These are phyloP conservation scores for Wickerhamomyces strasburgensis DNA, from an alignment of 805 yeast species.

Conservation along the genomic window DNA sequence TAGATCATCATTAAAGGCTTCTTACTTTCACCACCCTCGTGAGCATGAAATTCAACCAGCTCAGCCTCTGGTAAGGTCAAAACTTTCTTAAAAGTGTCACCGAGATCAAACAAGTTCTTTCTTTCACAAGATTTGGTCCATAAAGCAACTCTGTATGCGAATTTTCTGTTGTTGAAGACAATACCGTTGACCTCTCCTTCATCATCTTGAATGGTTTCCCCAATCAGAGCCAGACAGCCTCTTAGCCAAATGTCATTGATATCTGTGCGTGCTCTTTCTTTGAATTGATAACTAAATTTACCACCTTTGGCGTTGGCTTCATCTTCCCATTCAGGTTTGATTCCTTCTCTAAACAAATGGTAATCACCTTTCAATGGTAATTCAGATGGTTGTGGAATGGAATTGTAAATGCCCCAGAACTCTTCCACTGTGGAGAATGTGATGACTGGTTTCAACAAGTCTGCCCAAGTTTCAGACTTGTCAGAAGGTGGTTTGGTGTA, in stretches of 20 bases:
- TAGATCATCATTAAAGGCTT: constrained; percentile 26
- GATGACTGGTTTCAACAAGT: constrained; percentile 86
- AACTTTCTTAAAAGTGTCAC: constrained; percentile 82
- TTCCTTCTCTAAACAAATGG: constrained; percentile 88
- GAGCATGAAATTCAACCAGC: constrained; percentile 74
- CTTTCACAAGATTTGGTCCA: constrained; percentile 84
- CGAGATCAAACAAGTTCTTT: constrained; percentile 65
- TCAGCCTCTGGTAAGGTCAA: constrained; percentile 71
- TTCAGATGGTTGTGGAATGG: constrained; percentile 87
- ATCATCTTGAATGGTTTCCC: constrained; percentile 84
- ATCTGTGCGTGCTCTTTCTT: constrained; percentile 49
- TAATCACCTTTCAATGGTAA: constrained; percentile 91
- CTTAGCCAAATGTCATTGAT: constrained; percentile 92
- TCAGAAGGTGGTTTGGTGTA: constrained; percentile 89
- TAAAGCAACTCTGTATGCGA: constrained; percentile 76
- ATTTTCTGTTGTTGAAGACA: constrained; percentile 82
- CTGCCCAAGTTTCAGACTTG: constrained; percentile 79
- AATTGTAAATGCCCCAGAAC: constrained; percentile 96
- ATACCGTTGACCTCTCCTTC: constrained; percentile 89
- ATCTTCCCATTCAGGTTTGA: constrained; percentile 99
- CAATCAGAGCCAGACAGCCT: constrained; percentile 83
- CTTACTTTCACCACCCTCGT: constrained; percentile 30
- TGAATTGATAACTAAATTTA: constrained; percentile 82
- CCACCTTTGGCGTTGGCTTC: constrained; percentile 84
- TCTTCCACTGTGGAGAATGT: constrained; percentile 94